These are phyloP conservation scores for Alternaria solani DNA, from an alignment of 2,329 filamentous ascomycete genomes.

Conservation along the genomic window DNA sequence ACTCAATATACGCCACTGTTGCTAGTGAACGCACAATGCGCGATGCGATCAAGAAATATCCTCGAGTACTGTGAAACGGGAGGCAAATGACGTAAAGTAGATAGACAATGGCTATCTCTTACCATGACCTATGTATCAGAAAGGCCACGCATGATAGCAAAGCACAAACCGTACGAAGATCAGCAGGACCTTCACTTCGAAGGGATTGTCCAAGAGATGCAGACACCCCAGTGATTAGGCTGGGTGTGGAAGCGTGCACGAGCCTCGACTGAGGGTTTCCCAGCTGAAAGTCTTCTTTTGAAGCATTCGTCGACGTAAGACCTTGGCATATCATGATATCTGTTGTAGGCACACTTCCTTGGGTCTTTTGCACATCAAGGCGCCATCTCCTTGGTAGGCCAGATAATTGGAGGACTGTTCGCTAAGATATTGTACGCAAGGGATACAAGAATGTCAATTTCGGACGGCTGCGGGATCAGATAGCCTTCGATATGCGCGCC, in stretches of 20 bases:
- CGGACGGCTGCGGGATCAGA: conserved; percentile 24
- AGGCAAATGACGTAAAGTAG: neutral
- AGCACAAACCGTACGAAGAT: neutral
- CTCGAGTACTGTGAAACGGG: neutral
- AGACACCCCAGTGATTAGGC: too few relatives aligned
- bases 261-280: too few relatives aligned
- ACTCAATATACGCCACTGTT: conserved; percentile 38
- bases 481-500: conserved; percentile 15
- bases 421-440: conserved; percentile 31
- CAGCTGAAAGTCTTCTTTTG: too few relatives aligned
- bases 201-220: too few relatives aligned
- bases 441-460: conserved; percentile 24
- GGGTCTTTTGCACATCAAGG: conserved; percentile 15
- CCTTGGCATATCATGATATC: neutral
- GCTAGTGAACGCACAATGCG: conserved; percentile 17
- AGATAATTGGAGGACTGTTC: conserved; percentile 28
- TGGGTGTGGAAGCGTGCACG: too few relatives aligned
- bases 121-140: neutral
- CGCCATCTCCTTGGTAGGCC: conserved; percentile 31
- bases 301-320: too few relatives aligned
- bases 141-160: neutral
- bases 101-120: too few relatives aligned
- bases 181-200: neutral
- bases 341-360: neutral
- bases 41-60: neutral